phyloP scores from a whole-genome alignment of 2,329 filamentous ascomycete genomes.

The Dactylellina sp. region DNA sequence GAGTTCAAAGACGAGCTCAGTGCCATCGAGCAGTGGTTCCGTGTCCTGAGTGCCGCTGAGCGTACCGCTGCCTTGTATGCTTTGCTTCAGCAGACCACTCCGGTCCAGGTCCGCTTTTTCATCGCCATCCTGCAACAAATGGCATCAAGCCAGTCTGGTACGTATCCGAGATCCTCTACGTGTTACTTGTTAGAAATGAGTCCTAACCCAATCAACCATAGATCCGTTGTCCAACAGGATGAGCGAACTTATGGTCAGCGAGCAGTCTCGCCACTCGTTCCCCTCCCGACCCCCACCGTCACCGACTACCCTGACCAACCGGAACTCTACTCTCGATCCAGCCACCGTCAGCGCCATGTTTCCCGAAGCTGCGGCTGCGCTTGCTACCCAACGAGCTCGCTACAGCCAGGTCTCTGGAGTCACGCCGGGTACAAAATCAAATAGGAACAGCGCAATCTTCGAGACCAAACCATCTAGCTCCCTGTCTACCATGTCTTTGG shows the following conservation, averaged over 20 bases:
- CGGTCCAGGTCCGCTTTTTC: constrained; percentile 99
- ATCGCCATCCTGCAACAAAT: constrained; percentile 99
- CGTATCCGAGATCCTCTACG: constrained; percentile 26
- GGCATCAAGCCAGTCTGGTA: constrained; percentile 96
- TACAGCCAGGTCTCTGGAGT: constrained; percentile 96
- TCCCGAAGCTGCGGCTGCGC: constrained; percentile 96
- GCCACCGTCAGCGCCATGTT: constrained; percentile 99
- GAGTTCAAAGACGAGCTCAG: constrained; percentile 99
- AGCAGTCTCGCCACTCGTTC: constrained; percentile 87
- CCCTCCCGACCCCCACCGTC: constrained; percentile 72
- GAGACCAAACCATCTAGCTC: constrained; percentile 68
- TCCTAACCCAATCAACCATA: constrained; percentile 64
- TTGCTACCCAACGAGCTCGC: constrained; percentile 97
- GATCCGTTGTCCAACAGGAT: constrained; percentile 97
- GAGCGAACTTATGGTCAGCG: constrained; percentile 95
- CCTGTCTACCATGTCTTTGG: constrained; percentile 75
- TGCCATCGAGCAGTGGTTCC: constrained; percentile 99
- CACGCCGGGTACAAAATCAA: constrained; percentile 75
- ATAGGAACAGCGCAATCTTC: constrained; percentile 86
- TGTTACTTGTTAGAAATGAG: constrained; percentile 51
- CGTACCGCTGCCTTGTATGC: constrained; percentile 95
- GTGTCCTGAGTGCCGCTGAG: constrained; percentile 95
- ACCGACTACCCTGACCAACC: constrained; percentile 80
- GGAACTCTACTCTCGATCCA: constrained; percentile 92
- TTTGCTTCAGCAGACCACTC: constrained; percentile 95